Evolutionary conservation across 2,329 filamentous ascomycete genomes (phyloP), one percentile per base, ranked within the genome.

Genomic region (Aspergillus phoenicis): DNA sequence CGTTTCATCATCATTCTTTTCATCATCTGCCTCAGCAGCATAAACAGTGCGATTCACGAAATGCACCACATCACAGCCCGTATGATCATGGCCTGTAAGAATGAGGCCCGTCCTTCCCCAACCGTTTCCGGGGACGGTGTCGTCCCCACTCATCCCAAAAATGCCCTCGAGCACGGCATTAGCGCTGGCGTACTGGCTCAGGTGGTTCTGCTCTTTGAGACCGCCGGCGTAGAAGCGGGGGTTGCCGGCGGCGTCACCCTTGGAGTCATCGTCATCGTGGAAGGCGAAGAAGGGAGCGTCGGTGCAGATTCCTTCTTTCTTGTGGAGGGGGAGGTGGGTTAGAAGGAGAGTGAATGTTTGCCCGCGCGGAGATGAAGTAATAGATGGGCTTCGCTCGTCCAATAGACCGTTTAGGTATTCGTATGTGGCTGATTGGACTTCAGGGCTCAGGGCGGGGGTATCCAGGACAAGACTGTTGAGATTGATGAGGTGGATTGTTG

Each of bases 381-480:
- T 87, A 0, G 85, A 84, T 10, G 79, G 77, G 5, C 81, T 79
- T 0, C 87, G 86, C 63, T 88, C 81, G 0, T 79, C 80, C 15
- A 83, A 84, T 8, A 90, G 80, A 36, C 82, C 80, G 41, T 86
- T 86, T 59, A 89, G 76, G 17, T 96, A 97, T 28, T 81, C 72
- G 76, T 96, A 96, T 0, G 91, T 95, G 53, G 88, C 81, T 62
- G 88, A 83, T 73, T 96, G 92, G 3, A 97, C 82, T 2, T 84
- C 81, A 3, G 80, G 70, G 17, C 86, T 85, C 41, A 86, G 81
- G 4, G 90, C 91, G 0, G 95, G 95, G 0, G 88, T 90, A 75
- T 99, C 95, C 39, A 99, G 86, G 70, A 96, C 96, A 85, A 99
- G 92, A 58, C 91, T 89, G 77, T 99, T 99, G 65, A 99, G 83